These are phyloP conservation scores for Solanum chilense DNA, from an alignment of 257 asterid genomes.

Conservation along the genomic window DNA sequence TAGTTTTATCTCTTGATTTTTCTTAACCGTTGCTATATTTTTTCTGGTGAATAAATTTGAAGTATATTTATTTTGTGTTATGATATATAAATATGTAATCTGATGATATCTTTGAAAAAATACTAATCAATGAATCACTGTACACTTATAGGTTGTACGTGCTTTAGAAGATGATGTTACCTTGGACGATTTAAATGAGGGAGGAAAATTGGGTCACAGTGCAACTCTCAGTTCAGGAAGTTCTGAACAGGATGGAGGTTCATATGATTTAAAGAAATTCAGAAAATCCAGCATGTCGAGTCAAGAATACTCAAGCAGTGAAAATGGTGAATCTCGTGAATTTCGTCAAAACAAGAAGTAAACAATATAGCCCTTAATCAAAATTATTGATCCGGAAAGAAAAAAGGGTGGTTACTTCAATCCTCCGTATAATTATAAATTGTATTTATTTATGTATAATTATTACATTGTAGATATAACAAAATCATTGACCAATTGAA, in stretches of 20 bases:
- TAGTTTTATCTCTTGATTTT: neutral
- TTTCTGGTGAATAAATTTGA: neutral
- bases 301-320: slow-evolving; percentile 62
- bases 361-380: slow-evolving; percentile 2
- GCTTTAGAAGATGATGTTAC: slow-evolving; percentile 79
- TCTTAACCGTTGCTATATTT: neutral
- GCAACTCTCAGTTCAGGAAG: slow-evolving; percentile 29
- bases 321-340: slow-evolving; percentile 29
- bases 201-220: slow-evolving; percentile 22
- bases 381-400: neutral
- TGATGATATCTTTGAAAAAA: neutral
- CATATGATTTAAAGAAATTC: slow-evolving; percentile 20
- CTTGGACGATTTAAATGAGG: slow-evolving; percentile 46
- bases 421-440: neutral
- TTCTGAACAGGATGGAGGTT: slow-evolving; percentile 30
- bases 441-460: neutral
- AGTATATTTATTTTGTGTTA: neutral
- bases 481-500: neutral
- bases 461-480: neutral
- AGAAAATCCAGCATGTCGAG: slow-evolving; percentile 35
- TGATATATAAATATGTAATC: neutral
- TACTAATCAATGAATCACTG: neutral
- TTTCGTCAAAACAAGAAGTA: slow-evolving; percentile 1
- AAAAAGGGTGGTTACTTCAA: neutral
- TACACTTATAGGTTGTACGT: slow-evolving; percentile 44